phyloP scores from a whole-genome alignment of 1,284 basidiomycete genomes.

The Puccinia polysora region DNA sequence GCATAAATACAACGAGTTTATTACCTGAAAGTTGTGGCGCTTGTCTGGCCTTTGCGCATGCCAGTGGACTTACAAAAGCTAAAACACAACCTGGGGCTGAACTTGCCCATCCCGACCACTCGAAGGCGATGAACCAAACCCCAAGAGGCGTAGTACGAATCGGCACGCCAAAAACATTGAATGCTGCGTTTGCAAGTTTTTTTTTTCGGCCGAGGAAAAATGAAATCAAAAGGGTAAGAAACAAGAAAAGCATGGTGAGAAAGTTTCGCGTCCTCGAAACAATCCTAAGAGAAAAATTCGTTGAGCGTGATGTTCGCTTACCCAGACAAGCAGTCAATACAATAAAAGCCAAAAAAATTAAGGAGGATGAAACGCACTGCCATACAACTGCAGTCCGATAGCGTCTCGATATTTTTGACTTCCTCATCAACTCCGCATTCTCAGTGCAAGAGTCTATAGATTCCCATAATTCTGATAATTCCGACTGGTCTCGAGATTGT shows the following conservation, averaged over 20 bases:
- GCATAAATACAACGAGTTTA: neutral
- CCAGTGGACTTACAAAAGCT: conserved; percentile 3
- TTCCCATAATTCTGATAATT: conserved; percentile 13
- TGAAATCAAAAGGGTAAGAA: neutral
- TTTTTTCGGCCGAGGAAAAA: neutral
- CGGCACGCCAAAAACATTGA: conserved; percentile 18
- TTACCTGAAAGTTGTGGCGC: neutral
- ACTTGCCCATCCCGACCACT: conserved; percentile 7
- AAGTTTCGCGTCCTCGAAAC: too few species aligned
- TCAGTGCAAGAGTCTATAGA: neutral
- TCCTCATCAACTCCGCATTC: conserved; percentile 10
- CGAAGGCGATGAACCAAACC: neutral
- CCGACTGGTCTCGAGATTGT: neutral
- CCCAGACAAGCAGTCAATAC: conserved; percentile 10
- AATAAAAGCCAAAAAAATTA: conserved; percentile 4
- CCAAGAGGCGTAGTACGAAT: neutral
- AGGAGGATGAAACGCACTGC: neutral
- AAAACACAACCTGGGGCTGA: conserved; percentile 19
- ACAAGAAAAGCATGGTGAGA: too few species aligned
- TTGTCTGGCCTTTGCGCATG: neutral
- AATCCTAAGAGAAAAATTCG: too few species aligned
- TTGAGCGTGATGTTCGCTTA: neutral
- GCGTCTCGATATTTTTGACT: neutral
- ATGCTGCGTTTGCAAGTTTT: too few species aligned
- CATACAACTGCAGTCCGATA: neutral